Evolutionary conservation across 345 rosid species (phyloP).

Genomic region (Hibiscus tridactylites): DNA sequence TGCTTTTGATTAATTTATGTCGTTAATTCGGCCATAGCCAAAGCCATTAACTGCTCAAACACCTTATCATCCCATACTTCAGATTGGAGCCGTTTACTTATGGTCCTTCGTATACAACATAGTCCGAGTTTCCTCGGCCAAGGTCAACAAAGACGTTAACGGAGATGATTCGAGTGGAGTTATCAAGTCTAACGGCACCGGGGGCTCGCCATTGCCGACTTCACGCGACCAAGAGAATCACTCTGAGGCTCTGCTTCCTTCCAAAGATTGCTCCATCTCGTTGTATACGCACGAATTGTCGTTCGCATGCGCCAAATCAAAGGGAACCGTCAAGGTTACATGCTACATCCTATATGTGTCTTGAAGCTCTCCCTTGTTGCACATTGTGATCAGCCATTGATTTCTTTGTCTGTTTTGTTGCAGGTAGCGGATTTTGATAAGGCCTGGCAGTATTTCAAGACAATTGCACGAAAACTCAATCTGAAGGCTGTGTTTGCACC

Average conservation of each 20-base stretch:
- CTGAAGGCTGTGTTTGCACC: constrained; percentile 53
- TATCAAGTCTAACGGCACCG: not conserved
- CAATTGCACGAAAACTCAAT: constrained; percentile 24
- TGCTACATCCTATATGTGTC: not conserved
- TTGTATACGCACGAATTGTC: not conserved
- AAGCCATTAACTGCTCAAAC: not conserved
- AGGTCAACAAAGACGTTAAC: constrained; percentile 14
- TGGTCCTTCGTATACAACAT: constrained; percentile 71
- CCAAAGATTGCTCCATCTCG: constrained; percentile 6
- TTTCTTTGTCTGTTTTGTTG: not conserved
- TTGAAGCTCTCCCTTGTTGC: not conserved
- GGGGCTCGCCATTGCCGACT: constrained; percentile 7
- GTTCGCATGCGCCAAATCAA: constrained; percentile 3
- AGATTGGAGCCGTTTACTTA: constrained; percentile 61
- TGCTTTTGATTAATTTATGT: not conserved
- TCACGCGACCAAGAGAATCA: not conserved
- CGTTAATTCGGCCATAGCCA: not conserved
- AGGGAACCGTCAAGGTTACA: constrained; percentile 4
- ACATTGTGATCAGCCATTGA: not conserved
- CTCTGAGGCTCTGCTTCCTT: constrained; percentile 20
- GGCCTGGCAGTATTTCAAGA: constrained; percentile 9
- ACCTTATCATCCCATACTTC: not conserved
- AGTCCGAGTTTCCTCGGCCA: constrained; percentile 37
- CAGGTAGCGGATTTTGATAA: constrained; percentile 16
- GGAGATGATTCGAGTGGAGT: constrained; percentile 1